These are phyloP conservation scores for Fonsecaea nubica DNA, from an alignment of 2,329 filamentous ascomycete species.

Conservation along the genomic window DNA sequence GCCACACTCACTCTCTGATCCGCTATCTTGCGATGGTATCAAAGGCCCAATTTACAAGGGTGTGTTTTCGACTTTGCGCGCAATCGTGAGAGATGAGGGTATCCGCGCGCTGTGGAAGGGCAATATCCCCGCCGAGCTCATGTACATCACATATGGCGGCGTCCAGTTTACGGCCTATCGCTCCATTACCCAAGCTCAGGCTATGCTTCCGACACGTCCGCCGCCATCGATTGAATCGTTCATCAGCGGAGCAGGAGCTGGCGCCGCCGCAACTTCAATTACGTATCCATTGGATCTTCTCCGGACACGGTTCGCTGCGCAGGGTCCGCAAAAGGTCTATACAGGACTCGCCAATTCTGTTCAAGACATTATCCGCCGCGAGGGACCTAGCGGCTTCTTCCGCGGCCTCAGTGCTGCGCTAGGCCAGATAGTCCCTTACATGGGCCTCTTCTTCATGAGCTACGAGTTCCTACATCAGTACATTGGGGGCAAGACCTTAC, in stretches of 20 bases:
- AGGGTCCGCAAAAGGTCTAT: conserved; percentile 83
- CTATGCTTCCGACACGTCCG: conserved; percentile 59
- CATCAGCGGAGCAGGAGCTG: conserved; percentile 80
- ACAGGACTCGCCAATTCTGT: conserved; percentile 71
- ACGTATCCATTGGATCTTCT: conserved; percentile 95
- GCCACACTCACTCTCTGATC: conserved; percentile 80
- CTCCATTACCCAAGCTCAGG: conserved; percentile 71
- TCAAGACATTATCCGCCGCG: conserved; percentile 72
- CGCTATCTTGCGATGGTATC: conserved; percentile 62
- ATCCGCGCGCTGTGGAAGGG: conserved; percentile 93
- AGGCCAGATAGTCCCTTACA: conserved; percentile 89
- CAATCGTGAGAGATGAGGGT: conserved; percentile 82
- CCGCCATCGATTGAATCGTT: conserved; percentile 78
- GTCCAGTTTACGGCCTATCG: conserved; percentile 91
- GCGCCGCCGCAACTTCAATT: conserved; percentile 77
- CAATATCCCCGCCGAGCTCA: conserved; percentile 90
- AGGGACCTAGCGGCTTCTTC: conserved; percentile 83
- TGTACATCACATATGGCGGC: conserved; percentile 91
- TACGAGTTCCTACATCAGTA: conserved; percentile 78
- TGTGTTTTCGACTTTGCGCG: conserved; percentile 74
- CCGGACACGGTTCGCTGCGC: conserved; percentile 94
- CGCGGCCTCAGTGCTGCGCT: conserved; percentile 82
- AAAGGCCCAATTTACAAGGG: conserved; percentile 65
- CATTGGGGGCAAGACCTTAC: conserved; percentile 63
- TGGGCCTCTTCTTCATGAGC: conserved; percentile 92